Evolutionary conservation across 2,329 filamentous ascomycete species (phyloP), one percentile per base, ranked within the genome.

Genomic region (Incumbomyces lentus): DNA sequence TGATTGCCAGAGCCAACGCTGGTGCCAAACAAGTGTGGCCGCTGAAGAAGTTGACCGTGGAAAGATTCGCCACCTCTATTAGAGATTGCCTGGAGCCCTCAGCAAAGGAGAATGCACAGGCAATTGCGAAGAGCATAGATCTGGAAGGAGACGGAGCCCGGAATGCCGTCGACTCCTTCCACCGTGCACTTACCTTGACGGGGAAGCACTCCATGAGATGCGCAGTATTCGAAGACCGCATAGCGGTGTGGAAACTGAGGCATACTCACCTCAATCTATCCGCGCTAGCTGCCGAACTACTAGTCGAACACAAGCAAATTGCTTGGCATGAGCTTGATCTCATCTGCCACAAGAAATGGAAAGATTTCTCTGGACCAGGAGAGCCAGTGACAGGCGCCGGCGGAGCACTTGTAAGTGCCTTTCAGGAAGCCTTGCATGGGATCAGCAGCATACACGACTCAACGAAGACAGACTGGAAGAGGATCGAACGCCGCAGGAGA

Each of bases 331-430:
- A 74, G 34, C 59, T 78, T 5, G 65, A 68, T 36, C 60, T 75
- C 17, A 56, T 69, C 18, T 60, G 69, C 5, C 67, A 69, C 46
- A 68, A 65, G 38, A 69, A 72, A 42, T 75, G 72, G 71, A 73
- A 71, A 44, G 71, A 74, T 50, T 75, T 75, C 49, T 71, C 73
- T 44, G 73, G 73, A 0, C 71, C 73, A 14, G 73, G 73, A 2
- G 73, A 75, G 50, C 72, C 73, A 0, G 59, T 75, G 26, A 73
- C 68, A 8, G 75, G 70, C 31, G 64, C 62, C 11, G 71, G 68
- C 46, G 67, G 69, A 36, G 71, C 69, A 8, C 53, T 70, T 22
- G 64, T 66, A 17, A 64, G 61, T 46, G 71, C 65, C 13, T 61
- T 69, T 36, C 66, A 64, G 12, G 69, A 68, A 41, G 65, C 72